Evolutionary conservation across 139 green algal species (phyloP).

Genomic region (Coelastrella sp.): DNA sequence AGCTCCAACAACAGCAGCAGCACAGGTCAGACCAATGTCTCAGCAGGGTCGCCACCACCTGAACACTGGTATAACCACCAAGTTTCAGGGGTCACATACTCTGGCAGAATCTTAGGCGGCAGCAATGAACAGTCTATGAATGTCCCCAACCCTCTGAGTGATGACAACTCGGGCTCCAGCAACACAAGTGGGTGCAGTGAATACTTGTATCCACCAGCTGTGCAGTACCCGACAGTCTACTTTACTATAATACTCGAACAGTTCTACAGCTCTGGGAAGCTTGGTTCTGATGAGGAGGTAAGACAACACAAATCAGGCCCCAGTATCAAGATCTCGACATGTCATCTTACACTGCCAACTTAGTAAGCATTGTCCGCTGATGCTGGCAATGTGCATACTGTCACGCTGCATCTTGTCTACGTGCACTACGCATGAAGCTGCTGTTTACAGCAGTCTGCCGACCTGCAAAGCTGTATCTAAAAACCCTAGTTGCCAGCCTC

Average conservation of each 20-base stretch:
- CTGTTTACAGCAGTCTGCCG: too few species aligned
- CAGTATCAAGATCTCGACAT: too few species aligned
- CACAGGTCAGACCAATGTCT: neutral
- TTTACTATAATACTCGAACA: constrained; percentile 16
- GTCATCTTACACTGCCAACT: too few species aligned
- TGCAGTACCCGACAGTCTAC: constrained; percentile 24
- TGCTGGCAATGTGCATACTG: too few species aligned
- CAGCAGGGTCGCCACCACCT: neutral
- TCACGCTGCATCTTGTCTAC: too few species aligned
- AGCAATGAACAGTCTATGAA: neutral
- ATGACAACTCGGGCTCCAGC: neutral
- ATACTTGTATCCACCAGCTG: constrained; percentile 13
- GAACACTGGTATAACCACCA: constrained; percentile 33
- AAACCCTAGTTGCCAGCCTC: too few species aligned
- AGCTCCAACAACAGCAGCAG: neutral
- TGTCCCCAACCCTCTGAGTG: neutral
- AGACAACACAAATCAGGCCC: too few species aligned
- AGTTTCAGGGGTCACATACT: neutral
- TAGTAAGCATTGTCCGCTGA: too few species aligned
- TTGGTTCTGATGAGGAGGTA: constrained; percentile 24
- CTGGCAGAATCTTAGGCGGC: neutral
- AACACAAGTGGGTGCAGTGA: neutral
- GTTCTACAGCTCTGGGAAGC: neutral
- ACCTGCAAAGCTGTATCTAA: too few species aligned
- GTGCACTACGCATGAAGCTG: too few species aligned